These are phyloP conservation scores for Solanum hybrid DNA, from an alignment of 305 asterid genomes.

Conservation along the genomic window DNA sequence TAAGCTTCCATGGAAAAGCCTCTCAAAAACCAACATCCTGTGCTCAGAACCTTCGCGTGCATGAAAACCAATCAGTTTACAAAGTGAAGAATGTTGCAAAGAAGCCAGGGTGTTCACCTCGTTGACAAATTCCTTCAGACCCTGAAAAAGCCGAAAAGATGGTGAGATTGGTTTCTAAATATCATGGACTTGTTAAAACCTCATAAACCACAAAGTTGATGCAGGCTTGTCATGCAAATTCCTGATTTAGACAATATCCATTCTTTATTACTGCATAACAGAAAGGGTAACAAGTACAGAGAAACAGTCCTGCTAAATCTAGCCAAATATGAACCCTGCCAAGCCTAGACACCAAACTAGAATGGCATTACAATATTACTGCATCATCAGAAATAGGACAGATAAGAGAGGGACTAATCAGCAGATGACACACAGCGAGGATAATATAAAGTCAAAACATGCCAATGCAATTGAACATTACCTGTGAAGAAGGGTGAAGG, in stretches of 20 bases:
- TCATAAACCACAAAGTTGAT: neutral
- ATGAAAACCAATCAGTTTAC: conserved; percentile 88
- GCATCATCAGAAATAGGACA: neutral
- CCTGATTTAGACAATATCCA: neutral
- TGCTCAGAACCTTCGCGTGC: conserved; percentile 86
- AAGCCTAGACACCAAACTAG: neutral
- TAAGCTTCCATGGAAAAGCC: conserved; percentile 89
- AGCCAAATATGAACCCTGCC: neutral
- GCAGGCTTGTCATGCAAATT: neutral
- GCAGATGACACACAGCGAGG: neutral
- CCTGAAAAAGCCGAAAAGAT: conserved; percentile 32
- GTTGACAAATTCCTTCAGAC: conserved; percentile 76
- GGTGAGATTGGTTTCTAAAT: neutral
- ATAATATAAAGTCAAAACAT: neutral
- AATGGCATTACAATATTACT: neutral
- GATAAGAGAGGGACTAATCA: neutral
- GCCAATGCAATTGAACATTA: conserved; percentile 11
- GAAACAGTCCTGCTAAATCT: neutral
- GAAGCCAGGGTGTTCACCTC: conserved; percentile 83
- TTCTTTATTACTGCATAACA: neutral
- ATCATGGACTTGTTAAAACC: neutral
- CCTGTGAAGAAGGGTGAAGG: conserved; percentile 82
- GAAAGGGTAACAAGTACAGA: neutral
- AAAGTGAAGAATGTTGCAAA: conserved; percentile 70
- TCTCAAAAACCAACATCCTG: conserved; percentile 89